Percentiles rank a stretch among this genome's conserved stretches.
Evolutionary conservation across 2,329 filamentous ascomycete genomes (phyloP).

Genomic region (Phyllosticta citribraziliensis): DNA sequence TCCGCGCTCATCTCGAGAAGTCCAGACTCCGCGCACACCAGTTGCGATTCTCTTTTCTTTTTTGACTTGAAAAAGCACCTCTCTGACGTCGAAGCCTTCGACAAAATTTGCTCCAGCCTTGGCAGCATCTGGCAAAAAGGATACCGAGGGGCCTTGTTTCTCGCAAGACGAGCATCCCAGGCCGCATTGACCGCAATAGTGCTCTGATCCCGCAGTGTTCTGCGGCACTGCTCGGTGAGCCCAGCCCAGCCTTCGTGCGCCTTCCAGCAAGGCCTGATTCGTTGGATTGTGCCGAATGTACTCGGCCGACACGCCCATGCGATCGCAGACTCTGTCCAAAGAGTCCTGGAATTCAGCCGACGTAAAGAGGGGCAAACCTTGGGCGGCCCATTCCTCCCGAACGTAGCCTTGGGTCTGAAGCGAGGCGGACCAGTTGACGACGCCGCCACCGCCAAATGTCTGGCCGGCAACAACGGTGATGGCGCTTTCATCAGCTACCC

Average conservation of each 20-base stretch:
- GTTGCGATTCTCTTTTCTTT: constrained; percentile 48
- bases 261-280: constrained; percentile 65
- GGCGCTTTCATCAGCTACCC: constrained; percentile 30
- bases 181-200: constrained; percentile 60
- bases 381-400: constrained; percentile 67
- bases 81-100: constrained; percentile 67
- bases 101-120: constrained; percentile 69
- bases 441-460: constrained; percentile 77
- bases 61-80: constrained; percentile 56
- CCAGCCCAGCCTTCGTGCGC: constrained; percentile 64
- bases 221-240: constrained; percentile 60
- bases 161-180: constrained; percentile 52
- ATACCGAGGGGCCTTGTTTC: constrained; percentile 70
- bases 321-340: constrained; percentile 66
- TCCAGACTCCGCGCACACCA: constrained; percentile 69
- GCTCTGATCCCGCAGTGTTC: constrained; percentile 64
- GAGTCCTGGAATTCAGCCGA: constrained; percentile 65
- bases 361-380: constrained; percentile 63
- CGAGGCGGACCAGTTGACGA: constrained; percentile 71
- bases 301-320: constrained; percentile 64
- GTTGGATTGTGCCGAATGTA: constrained; percentile 61
- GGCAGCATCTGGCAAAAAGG: constrained; percentile 71
- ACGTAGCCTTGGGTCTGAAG: constrained; percentile 65
- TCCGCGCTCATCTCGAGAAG: constrained; percentile 55
- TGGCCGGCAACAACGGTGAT: constrained; percentile 57